Percentiles rank a stretch among this genome's conserved stretches.
Evolutionary conservation across 2,329 filamentous ascomycete species (phyloP).

Genomic region (Metarhizium brunneum): DNA sequence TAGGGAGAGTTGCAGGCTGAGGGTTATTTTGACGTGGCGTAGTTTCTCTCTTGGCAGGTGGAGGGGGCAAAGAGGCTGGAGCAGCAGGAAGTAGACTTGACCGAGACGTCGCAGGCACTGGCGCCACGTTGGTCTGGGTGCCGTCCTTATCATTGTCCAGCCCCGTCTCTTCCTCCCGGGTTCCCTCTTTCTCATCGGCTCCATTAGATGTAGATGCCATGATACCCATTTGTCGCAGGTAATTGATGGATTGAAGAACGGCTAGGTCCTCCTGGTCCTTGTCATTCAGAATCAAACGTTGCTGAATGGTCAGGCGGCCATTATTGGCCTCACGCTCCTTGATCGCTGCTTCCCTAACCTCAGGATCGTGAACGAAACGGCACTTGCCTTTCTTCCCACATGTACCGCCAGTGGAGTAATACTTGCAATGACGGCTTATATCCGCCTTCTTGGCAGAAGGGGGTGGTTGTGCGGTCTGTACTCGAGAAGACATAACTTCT

Average conservation of each 20-base stretch:
- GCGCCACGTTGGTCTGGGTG: constrained; percentile 3
- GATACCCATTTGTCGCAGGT: constrained; percentile 51
- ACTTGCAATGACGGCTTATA: constrained; percentile 59
- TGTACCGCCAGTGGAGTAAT: constrained; percentile 58
- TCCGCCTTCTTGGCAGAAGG: constrained; percentile 48
- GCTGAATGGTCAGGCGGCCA: constrained; percentile 55
- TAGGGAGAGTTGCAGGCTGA: constrained; percentile 19
- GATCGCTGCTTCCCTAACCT: constrained; percentile 53
- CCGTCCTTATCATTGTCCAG: neutral
- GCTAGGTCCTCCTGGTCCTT: constrained; percentile 60
- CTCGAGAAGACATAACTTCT: constrained; percentile 45
- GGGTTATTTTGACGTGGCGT: constrained; percentile 20
- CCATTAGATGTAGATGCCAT: constrained; percentile 23
- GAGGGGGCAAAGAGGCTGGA: constrained; percentile 27
- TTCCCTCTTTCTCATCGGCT: constrained; percentile 10
- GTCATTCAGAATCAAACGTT: constrained; percentile 57
- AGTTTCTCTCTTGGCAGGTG: constrained; percentile 23
- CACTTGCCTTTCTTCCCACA: constrained; percentile 69
- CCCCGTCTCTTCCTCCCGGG: constrained; percentile 5
- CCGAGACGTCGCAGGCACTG: constrained; percentile 7
- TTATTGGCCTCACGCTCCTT: constrained; percentile 56
- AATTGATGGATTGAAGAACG: constrained; percentile 56
- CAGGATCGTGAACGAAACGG: constrained; percentile 59
- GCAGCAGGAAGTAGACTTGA: constrained; percentile 27
- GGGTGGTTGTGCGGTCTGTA: constrained; percentile 19